These are phyloP conservation scores for Colletotrichum abscissum DNA, from an alignment of 2,329 filamentous ascomycete genomes.

Conservation along the genomic window DNA sequence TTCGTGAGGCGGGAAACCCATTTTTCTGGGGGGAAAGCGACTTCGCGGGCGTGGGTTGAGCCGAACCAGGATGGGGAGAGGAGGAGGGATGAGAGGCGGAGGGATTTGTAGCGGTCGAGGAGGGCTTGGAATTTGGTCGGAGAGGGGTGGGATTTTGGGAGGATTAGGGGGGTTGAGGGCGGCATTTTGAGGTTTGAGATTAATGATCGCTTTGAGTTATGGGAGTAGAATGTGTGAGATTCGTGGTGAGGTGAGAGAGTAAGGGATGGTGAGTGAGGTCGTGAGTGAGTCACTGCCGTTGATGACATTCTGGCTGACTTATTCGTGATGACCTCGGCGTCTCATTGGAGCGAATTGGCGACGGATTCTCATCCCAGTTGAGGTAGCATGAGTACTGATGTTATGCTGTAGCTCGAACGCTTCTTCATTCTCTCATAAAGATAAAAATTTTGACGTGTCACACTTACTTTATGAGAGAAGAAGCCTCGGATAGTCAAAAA, in stretches of 20 bases:
- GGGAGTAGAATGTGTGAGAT: background rate
- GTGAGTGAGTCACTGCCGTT: background rate
- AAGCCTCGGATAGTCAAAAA: no score
- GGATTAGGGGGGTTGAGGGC: background rate
- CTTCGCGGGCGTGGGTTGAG: slow-evolving; percentile 27
- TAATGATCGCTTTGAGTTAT: background rate
- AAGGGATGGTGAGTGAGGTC: background rate
- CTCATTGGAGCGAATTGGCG: background rate
- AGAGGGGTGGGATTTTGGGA: slow-evolving; percentile 17
- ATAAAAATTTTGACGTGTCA: no score
- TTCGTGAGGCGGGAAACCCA: slow-evolving; percentile 17
- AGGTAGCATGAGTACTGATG: no score
- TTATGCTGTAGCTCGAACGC: no score
- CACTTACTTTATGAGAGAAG: no score
- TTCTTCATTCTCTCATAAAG: no score
- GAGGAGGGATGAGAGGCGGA: slow-evolving; percentile 25
- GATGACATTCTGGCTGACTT: background rate
- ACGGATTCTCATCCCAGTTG: background rate
- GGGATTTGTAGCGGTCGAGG: slow-evolving; percentile 14
- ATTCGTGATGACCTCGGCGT: background rate
- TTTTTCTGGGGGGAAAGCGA: slow-evolving; percentile 1
- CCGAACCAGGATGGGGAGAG: slow-evolving; percentile 26
- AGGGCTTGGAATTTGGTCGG: background rate
- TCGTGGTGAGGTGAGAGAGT: no score
- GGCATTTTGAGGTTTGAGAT: background rate